A percentile compares a stretch with the other conserved stretches of the same genome.
Conservation (phyloP, 176 grass and related monocot species). For the Chrysopogon serrulatus region DNA sequence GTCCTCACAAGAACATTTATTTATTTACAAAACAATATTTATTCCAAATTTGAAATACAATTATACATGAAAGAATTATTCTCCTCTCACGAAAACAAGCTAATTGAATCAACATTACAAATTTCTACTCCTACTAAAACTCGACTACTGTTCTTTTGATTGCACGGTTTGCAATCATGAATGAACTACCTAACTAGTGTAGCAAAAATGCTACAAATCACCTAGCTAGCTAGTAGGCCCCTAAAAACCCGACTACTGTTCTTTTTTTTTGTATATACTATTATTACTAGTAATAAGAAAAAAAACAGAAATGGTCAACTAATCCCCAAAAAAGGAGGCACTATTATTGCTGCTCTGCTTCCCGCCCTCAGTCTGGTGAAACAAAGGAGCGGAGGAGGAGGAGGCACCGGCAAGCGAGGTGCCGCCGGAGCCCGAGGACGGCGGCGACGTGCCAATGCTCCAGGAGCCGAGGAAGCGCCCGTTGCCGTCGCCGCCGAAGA, state of each 20-base stretch:
- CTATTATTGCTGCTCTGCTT: slow-evolving; percentile 4
- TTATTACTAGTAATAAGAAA: too few species aligned
- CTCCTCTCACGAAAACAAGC: too few species aligned
- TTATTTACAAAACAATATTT: too few species aligned
- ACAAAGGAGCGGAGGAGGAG: neutral
- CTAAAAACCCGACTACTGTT: too few species aligned
- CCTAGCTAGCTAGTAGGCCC: neutral
- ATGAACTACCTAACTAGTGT: neutral
- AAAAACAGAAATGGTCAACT: neutral
- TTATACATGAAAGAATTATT: neutral
- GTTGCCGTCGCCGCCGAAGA: neutral
- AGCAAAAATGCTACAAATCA: too few species aligned
- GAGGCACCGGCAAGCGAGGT: neutral
- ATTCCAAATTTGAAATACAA: neutral
- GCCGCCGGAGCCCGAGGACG: neutral
- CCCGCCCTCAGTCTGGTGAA: neutral
- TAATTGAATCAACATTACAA: neutral
- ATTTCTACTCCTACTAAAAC: too few species aligned
- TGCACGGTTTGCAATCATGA: neutral
- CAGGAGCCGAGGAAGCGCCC: slow-evolving; percentile 21
- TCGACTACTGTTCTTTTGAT: too few species aligned
- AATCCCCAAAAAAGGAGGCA: neutral
- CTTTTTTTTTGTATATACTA: too few species aligned
- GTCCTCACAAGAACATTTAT: too few species aligned
- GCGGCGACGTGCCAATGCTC: slow-evolving; percentile 34